Conservation (phyloP, 495 filamentous ascomycete species). For the Aspergillus sparsus region DNA sequence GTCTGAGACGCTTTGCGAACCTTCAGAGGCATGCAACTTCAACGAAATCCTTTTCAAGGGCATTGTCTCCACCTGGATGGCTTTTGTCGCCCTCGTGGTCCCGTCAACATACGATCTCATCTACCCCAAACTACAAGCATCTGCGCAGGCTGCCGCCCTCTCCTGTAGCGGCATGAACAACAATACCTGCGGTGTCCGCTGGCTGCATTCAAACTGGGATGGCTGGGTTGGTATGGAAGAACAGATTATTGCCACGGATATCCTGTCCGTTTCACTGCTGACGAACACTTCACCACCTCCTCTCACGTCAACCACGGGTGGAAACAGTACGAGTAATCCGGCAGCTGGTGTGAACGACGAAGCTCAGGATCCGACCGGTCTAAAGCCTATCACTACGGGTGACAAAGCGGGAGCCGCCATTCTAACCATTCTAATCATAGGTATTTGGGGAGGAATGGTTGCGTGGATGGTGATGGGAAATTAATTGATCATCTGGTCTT, state of each 20-base stretch:
- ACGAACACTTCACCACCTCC: slow-evolving; percentile 23
- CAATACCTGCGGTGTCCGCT: slow-evolving; percentile 72
- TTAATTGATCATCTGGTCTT: neutral
- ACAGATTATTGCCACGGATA: slow-evolving; percentile 56
- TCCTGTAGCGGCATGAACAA: slow-evolving; percentile 65
- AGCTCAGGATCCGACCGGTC: slow-evolving; percentile 12
- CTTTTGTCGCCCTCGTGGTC: slow-evolving; percentile 64
- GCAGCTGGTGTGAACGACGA: slow-evolving; percentile 38
- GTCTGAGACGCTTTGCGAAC: slow-evolving; percentile 74
- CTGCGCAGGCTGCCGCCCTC: slow-evolving; percentile 65
- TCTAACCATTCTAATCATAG: slow-evolving; percentile 55
- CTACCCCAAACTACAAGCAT: slow-evolving; percentile 63
- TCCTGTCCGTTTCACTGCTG: slow-evolving; percentile 39
- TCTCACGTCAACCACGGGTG: slow-evolving; percentile 50
- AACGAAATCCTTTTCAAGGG: slow-evolving; percentile 84
- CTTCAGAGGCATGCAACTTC: slow-evolving; percentile 58
- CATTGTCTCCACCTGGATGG: slow-evolving; percentile 75
- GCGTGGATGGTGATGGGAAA: slow-evolving; percentile 24
- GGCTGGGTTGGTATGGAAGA: slow-evolving; percentile 59
- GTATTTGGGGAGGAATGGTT: slow-evolving; percentile 31
- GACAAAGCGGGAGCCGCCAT: slow-evolving; percentile 64
- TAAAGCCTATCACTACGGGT: slow-evolving; percentile 49
- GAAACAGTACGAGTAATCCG: slow-evolving; percentile 41
- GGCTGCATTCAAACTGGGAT: slow-evolving; percentile 65
- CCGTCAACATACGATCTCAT: slow-evolving; percentile 62